Base-by-base conservation (phyloP, 1,139 yeast genomes). In the Protomyces inundatus region DNA sequence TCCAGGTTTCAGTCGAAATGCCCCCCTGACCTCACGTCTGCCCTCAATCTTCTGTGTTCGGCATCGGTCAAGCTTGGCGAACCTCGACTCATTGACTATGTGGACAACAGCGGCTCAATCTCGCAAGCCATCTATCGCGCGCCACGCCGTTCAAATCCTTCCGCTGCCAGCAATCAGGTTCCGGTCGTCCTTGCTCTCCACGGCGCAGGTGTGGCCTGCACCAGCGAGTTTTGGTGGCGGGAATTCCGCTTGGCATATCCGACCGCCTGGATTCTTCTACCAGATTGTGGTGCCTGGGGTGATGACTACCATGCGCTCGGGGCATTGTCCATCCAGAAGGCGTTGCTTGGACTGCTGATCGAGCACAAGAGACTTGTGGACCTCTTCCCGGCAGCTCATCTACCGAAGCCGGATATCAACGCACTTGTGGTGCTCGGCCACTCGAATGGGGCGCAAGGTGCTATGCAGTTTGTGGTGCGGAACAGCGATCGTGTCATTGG, bases 371-470 rank as follows among this genome's bases (percentile, higher is more conserved):
- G 42, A 9, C n/a, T 16, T 7, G 5, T 42, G 7, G 32, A 6
- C 32, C 4, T 7, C n/a, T 9, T 30, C 6, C 48, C 48, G 12
- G 48, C 16, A 14, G n/a, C 16, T 32, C 40, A 39, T 6, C 50
- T 16, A 9, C 51, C 51, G 9, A 30, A n/a, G 9, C 39, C 53
- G 5, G 53, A 45, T 39, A n/a, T 42, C 4, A 14, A 42, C 16
- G 34, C 34, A 32, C 46, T 55, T 23, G 9, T 55, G 40, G 36
- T 55, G 10, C 14, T 55, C 9, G 59, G 59, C 9, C 59, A 55
- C 34, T 45, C 46, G 52, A 55, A 55, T 35, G 59, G 59, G 4
- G 59, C 40, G 2, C 59, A 55, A 55, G 59, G 59, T 14, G 59
- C 59, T 10, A 55, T 55, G 59, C 59, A 55, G 33, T 55, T 55